Percentiles rank a stretch among this genome's conserved stretches.
Conservation (phyloP, 192 early-diverging fungal species). For the Coemansia guatemalensis region DNA sequence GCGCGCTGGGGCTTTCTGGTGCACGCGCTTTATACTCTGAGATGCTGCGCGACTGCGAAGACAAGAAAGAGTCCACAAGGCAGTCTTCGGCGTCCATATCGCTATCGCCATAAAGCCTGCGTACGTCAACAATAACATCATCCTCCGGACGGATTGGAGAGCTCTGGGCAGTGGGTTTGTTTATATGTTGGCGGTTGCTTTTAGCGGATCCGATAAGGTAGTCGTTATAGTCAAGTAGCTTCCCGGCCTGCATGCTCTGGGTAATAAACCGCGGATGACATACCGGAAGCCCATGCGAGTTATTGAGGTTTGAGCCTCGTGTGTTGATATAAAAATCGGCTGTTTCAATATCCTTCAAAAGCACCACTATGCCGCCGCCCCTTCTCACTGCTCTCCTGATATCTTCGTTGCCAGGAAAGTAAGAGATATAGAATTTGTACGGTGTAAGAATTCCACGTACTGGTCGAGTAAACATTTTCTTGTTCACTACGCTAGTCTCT, state of each 20-base stretch:
- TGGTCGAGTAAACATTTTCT: neutral
- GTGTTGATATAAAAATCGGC: slow-evolving; percentile 26
- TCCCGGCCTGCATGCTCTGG: slow-evolving; percentile 17
- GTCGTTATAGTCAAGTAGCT: slow-evolving; percentile 9
- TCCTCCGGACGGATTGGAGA: neutral
- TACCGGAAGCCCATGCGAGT: neutral
- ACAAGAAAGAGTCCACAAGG: slow-evolving; percentile 25
- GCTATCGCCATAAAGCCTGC: slow-evolving; percentile 9
- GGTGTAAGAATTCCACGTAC: neutral
- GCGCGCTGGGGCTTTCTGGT: slow-evolving; percentile 30
- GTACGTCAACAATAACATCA: slow-evolving; percentile 2
- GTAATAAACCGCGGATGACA: slow-evolving; percentile 22
- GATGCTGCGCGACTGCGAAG: slow-evolving; percentile 36
- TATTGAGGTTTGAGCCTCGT: neutral
- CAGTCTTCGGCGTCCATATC: slow-evolving; percentile 38
- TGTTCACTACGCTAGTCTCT: neutral
- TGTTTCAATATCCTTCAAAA: neutral
- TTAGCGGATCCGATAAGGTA: neutral
- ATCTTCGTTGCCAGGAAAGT: neutral
- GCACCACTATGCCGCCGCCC: slow-evolving; percentile 6
- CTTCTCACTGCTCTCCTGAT: neutral
- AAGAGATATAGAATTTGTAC: slow-evolving; percentile 10
- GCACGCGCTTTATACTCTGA: slow-evolving; percentile 15
- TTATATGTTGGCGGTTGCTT: neutral
- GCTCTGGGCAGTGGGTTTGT: neutral